Evolutionary conservation across 2,329 filamentous ascomycete genomes (phyloP).

Genomic region (Trichoderma arundinaceum): DNA sequence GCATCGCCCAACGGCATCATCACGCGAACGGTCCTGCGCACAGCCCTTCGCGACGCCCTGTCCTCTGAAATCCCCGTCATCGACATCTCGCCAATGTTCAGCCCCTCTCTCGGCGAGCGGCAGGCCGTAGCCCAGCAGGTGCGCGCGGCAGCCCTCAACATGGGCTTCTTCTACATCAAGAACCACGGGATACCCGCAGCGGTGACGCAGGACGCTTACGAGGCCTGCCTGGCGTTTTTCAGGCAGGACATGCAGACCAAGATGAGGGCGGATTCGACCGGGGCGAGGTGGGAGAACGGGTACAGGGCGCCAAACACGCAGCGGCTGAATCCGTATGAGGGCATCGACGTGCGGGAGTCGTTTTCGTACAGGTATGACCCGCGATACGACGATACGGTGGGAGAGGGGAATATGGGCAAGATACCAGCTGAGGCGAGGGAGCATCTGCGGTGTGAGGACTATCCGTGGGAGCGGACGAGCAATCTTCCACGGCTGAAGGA

Average conservation of each 20-base stretch:
- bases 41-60: slow-evolving; percentile 46
- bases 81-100: slow-evolving; percentile 53
- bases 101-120: slow-evolving; percentile 44
- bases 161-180: slow-evolving; percentile 62
- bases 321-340: slow-evolving; percentile 57
- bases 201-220: slow-evolving; percentile 41
- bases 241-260: slow-evolving; percentile 53
- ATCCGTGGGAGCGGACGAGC: slow-evolving; percentile 57
- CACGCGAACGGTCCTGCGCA: slow-evolving; percentile 44
- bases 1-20: slow-evolving; percentile 48
- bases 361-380: slow-evolving; percentile 61
- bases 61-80: slow-evolving; percentile 59
- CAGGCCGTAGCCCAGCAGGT: slow-evolving; percentile 50
- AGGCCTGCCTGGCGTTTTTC: slow-evolving; percentile 54
- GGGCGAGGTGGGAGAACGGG: slow-evolving; percentile 55
- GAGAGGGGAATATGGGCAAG: slow-evolving; percentile 45
- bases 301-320: slow-evolving; percentile 51
- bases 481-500: slow-evolving; percentile 56
- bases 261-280: slow-evolving; percentile 43
- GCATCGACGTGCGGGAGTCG: slow-evolving; percentile 57
- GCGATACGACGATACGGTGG: slow-evolving; percentile 53
- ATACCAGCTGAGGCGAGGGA: slow-evolving; percentile 52
- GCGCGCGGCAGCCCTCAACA: slow-evolving; percentile 53
- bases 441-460: slow-evolving; percentile 55
- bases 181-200: slow-evolving; percentile 54